These are phyloP conservation scores for Geosmithia morbida DNA, from an alignment of 2,329 filamentous ascomycete genomes.

Conservation along the genomic window DNA sequence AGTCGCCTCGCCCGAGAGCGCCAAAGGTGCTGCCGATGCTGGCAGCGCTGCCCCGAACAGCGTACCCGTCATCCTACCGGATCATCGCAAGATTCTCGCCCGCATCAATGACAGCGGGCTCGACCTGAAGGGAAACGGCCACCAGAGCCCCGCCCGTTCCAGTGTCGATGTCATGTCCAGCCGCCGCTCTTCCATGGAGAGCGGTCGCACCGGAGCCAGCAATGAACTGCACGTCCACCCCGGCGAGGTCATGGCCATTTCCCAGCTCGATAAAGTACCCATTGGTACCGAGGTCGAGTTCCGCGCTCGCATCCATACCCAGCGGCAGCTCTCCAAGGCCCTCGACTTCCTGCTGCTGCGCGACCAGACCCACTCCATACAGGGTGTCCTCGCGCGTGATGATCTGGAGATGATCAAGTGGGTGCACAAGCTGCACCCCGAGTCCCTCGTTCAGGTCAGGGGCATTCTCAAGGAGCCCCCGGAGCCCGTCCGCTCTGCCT, in stretches of 20 bases:
- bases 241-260: constrained; percentile 22
- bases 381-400: constrained; percentile 53
- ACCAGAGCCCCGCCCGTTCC: constrained; percentile 13
- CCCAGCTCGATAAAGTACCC: constrained; percentile 19
- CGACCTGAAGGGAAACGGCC: constrained; percentile 10
- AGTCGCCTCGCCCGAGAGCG: background rate
- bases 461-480: constrained; percentile 61
- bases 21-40: background rate
- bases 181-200: constrained; percentile 11
- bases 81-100: constrained; percentile 7
- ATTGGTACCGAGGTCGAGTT: constrained; percentile 25
- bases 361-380: constrained; percentile 70
- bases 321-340: constrained; percentile 68
- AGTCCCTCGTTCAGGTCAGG: constrained; percentile 64
- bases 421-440: constrained; percentile 69
- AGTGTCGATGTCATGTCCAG: constrained; percentile 12
- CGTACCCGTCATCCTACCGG: constrained; percentile 1
- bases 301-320: constrained; percentile 35
- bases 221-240: constrained; percentile 23
- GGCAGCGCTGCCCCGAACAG: background rate
- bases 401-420: constrained; percentile 67
- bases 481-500: constrained; percentile 60
- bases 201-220: constrained; percentile 18
- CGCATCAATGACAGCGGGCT: constrained; percentile 17
- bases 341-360: constrained; percentile 78